These are phyloP conservation scores for Torulaspora franciscae DNA, from an alignment of 805 yeast genomes.

Conservation along the genomic window DNA sequence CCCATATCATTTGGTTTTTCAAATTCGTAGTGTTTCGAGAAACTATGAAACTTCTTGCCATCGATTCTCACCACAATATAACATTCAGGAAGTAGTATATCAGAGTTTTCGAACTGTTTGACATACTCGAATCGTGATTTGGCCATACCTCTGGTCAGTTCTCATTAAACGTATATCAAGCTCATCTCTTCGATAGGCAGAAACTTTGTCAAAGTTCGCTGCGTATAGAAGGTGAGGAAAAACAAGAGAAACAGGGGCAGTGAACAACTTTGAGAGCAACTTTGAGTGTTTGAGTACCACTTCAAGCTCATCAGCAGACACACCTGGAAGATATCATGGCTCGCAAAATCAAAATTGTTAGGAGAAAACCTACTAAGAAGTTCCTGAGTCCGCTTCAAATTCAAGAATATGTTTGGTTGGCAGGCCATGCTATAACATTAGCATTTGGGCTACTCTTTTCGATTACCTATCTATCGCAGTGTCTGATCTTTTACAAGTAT, in stretches of 20 bases:
- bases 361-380: conserved; percentile 23
- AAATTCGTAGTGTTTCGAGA: conserved; percentile 68
- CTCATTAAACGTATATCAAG: background rate
- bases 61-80: conserved; percentile 82
- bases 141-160: conserved; percentile 48
- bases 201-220: background rate
- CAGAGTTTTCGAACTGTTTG: conserved; percentile 69
- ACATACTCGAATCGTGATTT: conserved; percentile 87
- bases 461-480: conserved; percentile 27
- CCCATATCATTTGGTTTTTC: conserved; percentile 79
- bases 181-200: background rate
- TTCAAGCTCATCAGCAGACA: background rate
- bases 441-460: conserved; percentile 28
- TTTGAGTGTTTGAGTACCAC: background rate
- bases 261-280: background rate
- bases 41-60: conserved; percentile 90
- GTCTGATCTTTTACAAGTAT: conserved; percentile 28
- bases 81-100: conserved; percentile 68
- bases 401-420: conserved; percentile 28
- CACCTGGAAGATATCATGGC: conserved; percentile 11
- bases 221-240: background rate
- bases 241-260: background rate
- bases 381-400: conserved; percentile 24
- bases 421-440: conserved; percentile 28
- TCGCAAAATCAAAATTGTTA: conserved; percentile 25